Percentiles rank a stretch among this genome's conserved stretches.
Conservation (phyloP, 202 grass and related monocot species). For the Cymbopogon flexuosus region DNA sequence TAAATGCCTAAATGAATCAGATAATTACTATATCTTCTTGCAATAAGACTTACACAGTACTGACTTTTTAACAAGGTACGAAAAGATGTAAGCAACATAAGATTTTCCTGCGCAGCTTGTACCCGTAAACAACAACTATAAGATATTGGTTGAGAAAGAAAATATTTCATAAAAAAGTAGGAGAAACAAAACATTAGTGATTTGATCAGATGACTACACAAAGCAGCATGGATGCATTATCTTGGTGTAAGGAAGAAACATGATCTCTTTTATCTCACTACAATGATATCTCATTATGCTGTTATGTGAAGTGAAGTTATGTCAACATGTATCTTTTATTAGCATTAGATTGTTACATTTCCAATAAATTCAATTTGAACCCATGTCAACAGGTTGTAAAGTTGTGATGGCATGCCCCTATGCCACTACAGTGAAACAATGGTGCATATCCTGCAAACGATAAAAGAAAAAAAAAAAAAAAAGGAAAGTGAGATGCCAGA, state of each 20-base stretch:
- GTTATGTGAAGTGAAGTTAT: conserved; percentile 3
- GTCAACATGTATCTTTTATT: neutral
- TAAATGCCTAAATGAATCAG: conserved; percentile 40
- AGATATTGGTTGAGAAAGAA: conserved; percentile 9
- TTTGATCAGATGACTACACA: conserved; percentile 3
- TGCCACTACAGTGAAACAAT: conserved; percentile 20
- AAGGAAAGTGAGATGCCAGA: conserved; percentile 11
- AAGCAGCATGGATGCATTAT: neutral
- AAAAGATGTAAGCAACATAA: neutral
- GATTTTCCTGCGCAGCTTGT: neutral
- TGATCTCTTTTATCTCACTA: neutral
- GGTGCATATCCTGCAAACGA: conserved; percentile 30
- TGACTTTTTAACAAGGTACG: conserved; percentile 11
- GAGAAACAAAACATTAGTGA: neutral
- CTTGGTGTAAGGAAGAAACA: neutral
- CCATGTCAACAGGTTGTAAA: conserved; percentile 11
- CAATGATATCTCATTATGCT: neutral
- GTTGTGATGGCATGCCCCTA: neutral
- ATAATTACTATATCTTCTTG: neutral
- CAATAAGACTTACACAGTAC: neutral
- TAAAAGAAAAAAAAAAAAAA: neutral
- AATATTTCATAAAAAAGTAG: neutral
- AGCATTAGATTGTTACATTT: conserved; percentile 4
- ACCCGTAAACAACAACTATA: conserved; percentile 10
- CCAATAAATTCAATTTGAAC: neutral